These are phyloP conservation scores for Psidium friedrichsthalianum DNA, from an alignment of 345 rosid species.

Conservation along the genomic window DNA sequence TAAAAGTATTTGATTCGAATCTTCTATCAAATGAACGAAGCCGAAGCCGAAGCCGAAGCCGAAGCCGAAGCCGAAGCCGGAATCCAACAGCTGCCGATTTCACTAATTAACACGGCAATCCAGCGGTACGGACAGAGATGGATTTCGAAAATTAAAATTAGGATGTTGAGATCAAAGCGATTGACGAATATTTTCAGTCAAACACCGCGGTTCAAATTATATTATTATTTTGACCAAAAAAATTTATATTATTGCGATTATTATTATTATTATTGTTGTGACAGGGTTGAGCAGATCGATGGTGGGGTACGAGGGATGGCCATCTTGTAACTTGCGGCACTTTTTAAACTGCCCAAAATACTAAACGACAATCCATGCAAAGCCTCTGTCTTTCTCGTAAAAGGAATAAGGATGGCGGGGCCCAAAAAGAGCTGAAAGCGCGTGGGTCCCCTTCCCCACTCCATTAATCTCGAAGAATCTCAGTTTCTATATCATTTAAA, in stretches of 20 bases:
- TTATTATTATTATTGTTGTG: accelerated
- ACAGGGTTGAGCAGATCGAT: neutral
- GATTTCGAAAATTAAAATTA: neutral
- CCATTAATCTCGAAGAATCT: neutral
- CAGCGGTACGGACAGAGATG: neutral
- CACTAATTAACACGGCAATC: neutral
- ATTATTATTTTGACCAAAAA: neutral
- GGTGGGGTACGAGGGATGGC: too few relatives aligned
- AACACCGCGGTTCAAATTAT: neutral
- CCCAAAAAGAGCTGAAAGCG: neutral
- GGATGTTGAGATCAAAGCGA: neutral
- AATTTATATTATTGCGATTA: neutral
- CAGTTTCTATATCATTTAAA: neutral
- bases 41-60: neutral
- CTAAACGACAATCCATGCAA: neutral
- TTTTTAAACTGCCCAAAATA: neutral
- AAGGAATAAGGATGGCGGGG: neutral
- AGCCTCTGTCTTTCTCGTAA: neutral
- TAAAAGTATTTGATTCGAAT: neutral
- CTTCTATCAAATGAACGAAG: neutral
- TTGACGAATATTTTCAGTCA: neutral
- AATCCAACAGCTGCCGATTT: neutral
- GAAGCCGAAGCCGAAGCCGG: neutral
- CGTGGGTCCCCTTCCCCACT: neutral
- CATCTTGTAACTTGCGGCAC: neutral